Evolutionary conservation across 352 stramenopile genomes (phyloP), one percentile per base, ranked within the genome.

Genomic region (Peronospora belbahrii): DNA sequence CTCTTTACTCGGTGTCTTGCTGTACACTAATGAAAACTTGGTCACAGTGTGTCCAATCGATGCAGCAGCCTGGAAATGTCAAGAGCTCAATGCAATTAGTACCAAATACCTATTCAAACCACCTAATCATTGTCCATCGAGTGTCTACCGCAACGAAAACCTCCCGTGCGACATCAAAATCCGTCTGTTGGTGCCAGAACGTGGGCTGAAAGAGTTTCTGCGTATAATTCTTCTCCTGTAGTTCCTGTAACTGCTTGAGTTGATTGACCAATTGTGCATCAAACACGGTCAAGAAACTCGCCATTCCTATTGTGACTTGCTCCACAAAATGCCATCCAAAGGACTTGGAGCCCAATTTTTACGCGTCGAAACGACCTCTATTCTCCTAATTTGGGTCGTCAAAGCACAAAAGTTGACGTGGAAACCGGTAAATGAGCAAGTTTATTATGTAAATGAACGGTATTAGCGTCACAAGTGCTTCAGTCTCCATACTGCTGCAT

Each of bases 11-110:
- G 81, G 74, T 25, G 67, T 83, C 41, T 88, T 89, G 60, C 67
- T 83, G 42, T 83, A 87, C 54, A 94, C 79, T 20, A 94, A 67
- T 42, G 82, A 90, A 47, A 94, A 89, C 62, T 94, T 94, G 64
- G 82, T 94, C 51, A 91, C 76, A 20, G 86, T 70, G 19, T 88
- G 72, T 19, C 68, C 75, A 32, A 94, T 91, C 2, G 71, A 66
- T 17, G 70, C 74, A 10, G 56, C 58, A 4, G 82, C 73, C 81
- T 93, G 37, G 22, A 52, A 30, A 17, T 33, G 18, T n/a, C 33
- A 39, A 1, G 11, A 56, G 32, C 52, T 15, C 44, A 9, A 4
- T 55, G 24, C 6, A 34, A 48, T 42, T n/a, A 46, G 23, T 13
- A 19, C 24, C 24, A 42, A 20, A 36, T n/a, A n/a, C 13, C 28